These are phyloP conservation scores for Penicillium palitans DNA, from an alignment of 2,329 filamentous ascomycete genomes.

Conservation along the genomic window DNA sequence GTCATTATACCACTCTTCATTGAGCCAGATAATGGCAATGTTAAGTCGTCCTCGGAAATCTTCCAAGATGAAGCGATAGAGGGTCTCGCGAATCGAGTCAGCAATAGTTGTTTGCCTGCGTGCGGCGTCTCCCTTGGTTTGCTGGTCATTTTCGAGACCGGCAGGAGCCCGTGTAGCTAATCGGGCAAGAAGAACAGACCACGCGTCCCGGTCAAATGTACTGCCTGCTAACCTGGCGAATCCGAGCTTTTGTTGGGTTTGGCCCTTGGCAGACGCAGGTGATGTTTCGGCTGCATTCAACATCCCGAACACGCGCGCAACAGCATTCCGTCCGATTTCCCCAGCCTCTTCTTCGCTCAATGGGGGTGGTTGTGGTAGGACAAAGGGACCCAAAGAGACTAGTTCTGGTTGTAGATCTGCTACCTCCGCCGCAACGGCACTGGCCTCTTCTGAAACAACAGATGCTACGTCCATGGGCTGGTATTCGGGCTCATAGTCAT, in stretches of 20 bases:
- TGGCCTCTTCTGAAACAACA: slow-evolving; percentile 46
- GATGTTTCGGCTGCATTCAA: slow-evolving; percentile 72
- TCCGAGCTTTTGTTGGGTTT: slow-evolving; percentile 60
- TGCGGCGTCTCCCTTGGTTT: slow-evolving; percentile 30
- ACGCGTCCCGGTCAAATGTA: slow-evolving; percentile 81
- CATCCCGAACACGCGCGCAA: slow-evolving; percentile 75
- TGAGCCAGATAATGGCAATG: slow-evolving; percentile 88
- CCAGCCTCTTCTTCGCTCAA: slow-evolving; percentile 70
- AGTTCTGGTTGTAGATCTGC: slow-evolving; percentile 65
- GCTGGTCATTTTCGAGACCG: slow-evolving; percentile 59
- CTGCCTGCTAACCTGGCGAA: slow-evolving; percentile 83
- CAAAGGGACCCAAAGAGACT: slow-evolving; percentile 70
- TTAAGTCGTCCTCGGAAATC: slow-evolving; percentile 90
- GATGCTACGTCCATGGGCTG: slow-evolving; percentile 62
- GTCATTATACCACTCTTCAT: slow-evolving; percentile 98
- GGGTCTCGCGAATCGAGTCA: slow-evolving; percentile 72
- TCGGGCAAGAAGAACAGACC: slow-evolving; percentile 83
- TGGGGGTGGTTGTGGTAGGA: slow-evolving; percentile 72
- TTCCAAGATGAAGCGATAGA: slow-evolving; percentile 85
- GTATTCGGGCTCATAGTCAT: slow-evolving; percentile 91
- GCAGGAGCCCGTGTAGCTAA: slow-evolving; percentile 77
- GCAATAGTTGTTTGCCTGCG: slow-evolving; percentile 43
- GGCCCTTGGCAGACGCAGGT: slow-evolving; percentile 53
- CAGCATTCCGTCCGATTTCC: slow-evolving; percentile 72
- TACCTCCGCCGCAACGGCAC: slow-evolving; percentile 75